Evolutionary conservation across 176 grass and related monocot species (phyloP), one percentile per base, ranked within the genome.

Genomic region (Bonia amplexicaulis): DNA sequence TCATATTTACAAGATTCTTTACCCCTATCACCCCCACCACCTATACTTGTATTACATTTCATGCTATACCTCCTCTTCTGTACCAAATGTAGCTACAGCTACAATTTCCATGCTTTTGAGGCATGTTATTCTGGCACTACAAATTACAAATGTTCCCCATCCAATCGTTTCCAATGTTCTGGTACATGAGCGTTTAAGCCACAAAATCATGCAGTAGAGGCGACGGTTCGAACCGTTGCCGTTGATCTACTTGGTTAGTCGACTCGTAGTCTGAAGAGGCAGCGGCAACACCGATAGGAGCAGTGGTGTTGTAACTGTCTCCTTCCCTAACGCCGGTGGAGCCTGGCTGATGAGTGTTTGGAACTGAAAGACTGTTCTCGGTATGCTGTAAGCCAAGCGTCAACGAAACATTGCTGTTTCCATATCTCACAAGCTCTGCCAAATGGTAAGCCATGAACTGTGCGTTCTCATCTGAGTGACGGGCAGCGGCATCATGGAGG

Each of bases 141-240:
- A 90, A 91, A 90, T 86, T 69, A 84, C 82, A 85, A 78, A 82
- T 86, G 70, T 58, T 85, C 48, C 69, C 71, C 53, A 61, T 69
- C 52, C 72, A 87, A 80, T 88, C 9, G 55, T 61, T 54, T 57
- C 59, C 69, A 15, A 33, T 42, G 15, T 79, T 63, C 63, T 69
- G 52, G 7, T 35, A 46, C 55, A 37, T 11, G 84, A 77, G 44
- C 70, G 86, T 77, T 92, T 68, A 99, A 52, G 93, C 91, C 71
- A 96, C 97, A 84, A 99, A 99, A 94, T 99, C 97, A 84, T 94
- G 97, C 88, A 99, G 82, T 9, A 95, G 66, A 85, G 90, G 88
- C 1, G 90, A 57, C 7, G 88, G 76, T 46, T 86, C 88, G 2
- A 90, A 95, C 12, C 86, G 76, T 39, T 89, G 93, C 66, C 81